These are phyloP conservation scores for Pseudonitzschia delicatissima DNA, from an alignment of 108 stramenopile species.

Conservation along the genomic window DNA sequence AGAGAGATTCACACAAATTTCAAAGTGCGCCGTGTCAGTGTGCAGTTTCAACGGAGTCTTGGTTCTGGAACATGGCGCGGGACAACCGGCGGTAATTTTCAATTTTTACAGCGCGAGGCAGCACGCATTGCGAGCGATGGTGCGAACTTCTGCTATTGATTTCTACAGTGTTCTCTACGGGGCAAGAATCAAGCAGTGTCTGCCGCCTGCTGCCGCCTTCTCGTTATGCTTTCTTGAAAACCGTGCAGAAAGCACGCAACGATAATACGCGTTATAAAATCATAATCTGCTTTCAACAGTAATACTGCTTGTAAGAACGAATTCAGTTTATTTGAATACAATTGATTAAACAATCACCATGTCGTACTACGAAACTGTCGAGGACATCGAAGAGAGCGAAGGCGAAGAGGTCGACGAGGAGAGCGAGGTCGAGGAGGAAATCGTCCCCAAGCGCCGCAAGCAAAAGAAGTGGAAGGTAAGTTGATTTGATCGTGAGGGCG, in stretches of 20 bases:
- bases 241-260: background rate
- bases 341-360: slow-evolving; percentile 23
- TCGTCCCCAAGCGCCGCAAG: slow-evolving; percentile 6
- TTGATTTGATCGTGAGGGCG: background rate
- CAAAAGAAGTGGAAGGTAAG: slow-evolving; percentile 43
- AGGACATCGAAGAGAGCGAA: slow-evolving; percentile 40
- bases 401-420: slow-evolving; percentile 40
- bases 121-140: background rate
- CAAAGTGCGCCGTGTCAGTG: no score
- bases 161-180: background rate
- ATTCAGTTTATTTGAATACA: slow-evolving; percentile 4
- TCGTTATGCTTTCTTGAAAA: no score
- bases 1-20: no score
- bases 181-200: no score
- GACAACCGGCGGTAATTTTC: no score
- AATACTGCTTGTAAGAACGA: background rate
- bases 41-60: no score
- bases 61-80: no score
- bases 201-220: no score
- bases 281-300: background rate
- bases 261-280: background rate
- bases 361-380: slow-evolving; percentile 45
- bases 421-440: slow-evolving; percentile 15
- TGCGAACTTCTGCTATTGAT: background rate
- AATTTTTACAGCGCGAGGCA: background rate